phyloP scores from a whole-genome alignment of 2,329 filamentous ascomycete genomes.

The Mollisiaceae sp. region DNA sequence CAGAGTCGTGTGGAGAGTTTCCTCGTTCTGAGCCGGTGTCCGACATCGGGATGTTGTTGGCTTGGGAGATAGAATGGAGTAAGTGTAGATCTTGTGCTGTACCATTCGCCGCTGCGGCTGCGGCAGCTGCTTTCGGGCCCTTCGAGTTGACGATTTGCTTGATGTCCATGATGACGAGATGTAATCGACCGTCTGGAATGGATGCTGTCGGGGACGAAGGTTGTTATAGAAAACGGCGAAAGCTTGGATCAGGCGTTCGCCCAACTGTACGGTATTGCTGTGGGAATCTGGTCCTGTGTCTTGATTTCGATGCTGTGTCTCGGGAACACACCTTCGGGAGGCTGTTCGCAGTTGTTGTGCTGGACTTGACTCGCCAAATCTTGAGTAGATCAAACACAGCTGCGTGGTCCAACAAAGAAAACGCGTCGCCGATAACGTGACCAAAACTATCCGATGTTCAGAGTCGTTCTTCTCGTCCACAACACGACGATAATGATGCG shows the following conservation, averaged over 20 bases:
- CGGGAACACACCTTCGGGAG: conserved; percentile 35
- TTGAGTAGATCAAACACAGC: conserved; percentile 22
- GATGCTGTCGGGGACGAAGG: conserved; percentile 18
- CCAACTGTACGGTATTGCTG: conserved; percentile 34
- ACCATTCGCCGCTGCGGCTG: conserved; percentile 35
- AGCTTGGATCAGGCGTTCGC: conserved; percentile 43
- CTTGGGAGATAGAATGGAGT: conserved; percentile 43
- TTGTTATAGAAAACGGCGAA: conserved; percentile 34
- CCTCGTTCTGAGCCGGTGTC: conserved; percentile 43
- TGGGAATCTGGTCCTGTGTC: conserved; percentile 31
- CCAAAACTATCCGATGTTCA: background rate
- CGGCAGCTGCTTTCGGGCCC: conserved; percentile 38
- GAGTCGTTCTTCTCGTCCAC: conserved; percentile 5
- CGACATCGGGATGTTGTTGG: conserved; percentile 40
- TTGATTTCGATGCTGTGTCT: conserved; percentile 37
- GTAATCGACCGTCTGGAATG: conserved; percentile 8
- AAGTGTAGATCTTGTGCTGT: conserved; percentile 42
- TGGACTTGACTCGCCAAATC: conserved; percentile 24
- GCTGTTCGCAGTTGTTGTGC: conserved; percentile 27
- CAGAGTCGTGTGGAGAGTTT: conserved; percentile 44
- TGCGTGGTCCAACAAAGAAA: background rate
- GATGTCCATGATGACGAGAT: conserved; percentile 42
- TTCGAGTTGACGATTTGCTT: conserved; percentile 46
- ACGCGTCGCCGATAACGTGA: conserved; percentile 20
- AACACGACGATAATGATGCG: background rate